Conservation (phyloP, 2,329 filamentous ascomycete species). For the Pleurostoma richardsiae region DNA sequence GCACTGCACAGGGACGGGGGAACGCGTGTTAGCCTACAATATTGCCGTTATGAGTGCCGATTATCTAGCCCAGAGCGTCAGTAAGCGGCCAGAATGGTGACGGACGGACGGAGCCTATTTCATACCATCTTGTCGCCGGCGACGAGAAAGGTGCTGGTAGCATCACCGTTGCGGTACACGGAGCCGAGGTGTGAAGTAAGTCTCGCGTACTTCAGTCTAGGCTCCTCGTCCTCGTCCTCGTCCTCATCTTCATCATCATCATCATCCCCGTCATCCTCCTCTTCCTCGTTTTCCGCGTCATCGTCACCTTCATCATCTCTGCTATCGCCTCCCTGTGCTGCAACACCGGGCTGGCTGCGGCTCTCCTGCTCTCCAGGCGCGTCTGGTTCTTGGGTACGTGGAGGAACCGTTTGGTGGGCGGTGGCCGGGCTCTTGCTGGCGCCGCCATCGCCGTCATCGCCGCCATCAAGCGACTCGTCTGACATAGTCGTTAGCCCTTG, state of each 20-base stretch:
- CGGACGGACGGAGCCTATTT: neutral
- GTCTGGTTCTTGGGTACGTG: too few species aligned
- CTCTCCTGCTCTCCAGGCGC: too few species aligned
- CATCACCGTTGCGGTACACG: conserved; percentile 91
- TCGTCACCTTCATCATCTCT: conserved; percentile 18
- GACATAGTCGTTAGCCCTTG: too few species aligned
- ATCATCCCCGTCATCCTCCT: conserved; percentile 41
- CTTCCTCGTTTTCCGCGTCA: conserved; percentile 35
- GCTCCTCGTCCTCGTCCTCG: conserved; percentile 89
- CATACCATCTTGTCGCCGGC: conserved; percentile 94
- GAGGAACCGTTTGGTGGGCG: too few species aligned
- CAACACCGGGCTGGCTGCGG: neutral
- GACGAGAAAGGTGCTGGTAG: conserved; percentile 84
- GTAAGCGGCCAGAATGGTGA: conserved; percentile 14
- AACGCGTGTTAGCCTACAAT: conserved; percentile 57
- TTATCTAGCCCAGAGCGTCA: conserved; percentile 53
- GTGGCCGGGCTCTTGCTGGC: too few species aligned
- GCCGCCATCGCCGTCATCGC: too few species aligned
- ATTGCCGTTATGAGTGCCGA: conserved; percentile 94
- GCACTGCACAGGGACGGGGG: conserved; percentile 6
- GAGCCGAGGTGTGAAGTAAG: conserved; percentile 74
- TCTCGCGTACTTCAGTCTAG: conserved; percentile 86
- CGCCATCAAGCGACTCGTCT: too few species aligned
- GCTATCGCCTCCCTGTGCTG: conserved; percentile 12
- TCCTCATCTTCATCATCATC: conserved; percentile 65